These are phyloP conservation scores for Hypoxylon lenormandii DNA, from an alignment of 495 filamentous ascomycete genomes.

Conservation along the genomic window DNA sequence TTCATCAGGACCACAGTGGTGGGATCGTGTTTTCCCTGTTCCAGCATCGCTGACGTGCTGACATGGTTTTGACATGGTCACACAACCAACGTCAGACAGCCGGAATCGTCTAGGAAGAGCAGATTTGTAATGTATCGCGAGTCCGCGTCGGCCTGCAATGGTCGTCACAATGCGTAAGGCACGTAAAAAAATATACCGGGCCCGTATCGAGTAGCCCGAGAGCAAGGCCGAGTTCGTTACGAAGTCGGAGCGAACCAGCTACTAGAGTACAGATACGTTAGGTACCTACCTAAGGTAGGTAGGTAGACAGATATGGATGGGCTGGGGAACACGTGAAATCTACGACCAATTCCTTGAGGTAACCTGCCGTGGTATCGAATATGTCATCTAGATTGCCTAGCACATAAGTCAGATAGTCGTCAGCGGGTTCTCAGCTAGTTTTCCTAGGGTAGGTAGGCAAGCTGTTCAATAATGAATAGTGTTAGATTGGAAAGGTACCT, in stretches of 20 bases:
- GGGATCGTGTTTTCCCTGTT: constrained; percentile 34
- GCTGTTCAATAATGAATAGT: too few relatives aligned
- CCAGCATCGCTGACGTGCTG: constrained; percentile 17
- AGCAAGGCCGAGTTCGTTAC: constrained; percentile 1
- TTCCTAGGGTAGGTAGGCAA: too few relatives aligned
- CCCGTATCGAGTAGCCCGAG: constrained; percentile 18
- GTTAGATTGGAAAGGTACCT: too few relatives aligned
- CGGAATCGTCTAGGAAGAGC: constrained; percentile 1
- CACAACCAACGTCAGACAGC: constrained; percentile 33
- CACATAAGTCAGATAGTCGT: too few relatives aligned
- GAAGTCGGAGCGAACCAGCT: background rate
- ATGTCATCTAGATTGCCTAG: constrained; percentile 20
- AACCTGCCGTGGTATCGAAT: constrained; percentile 23
- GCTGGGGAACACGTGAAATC: background rate
- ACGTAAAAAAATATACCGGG: background rate
- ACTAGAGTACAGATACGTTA: background rate
- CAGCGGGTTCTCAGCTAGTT: too few relatives aligned
- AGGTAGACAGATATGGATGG: background rate
- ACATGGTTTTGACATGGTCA: constrained; percentile 1
- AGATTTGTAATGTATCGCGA: constrained; percentile 28
- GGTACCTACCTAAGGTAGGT: background rate
- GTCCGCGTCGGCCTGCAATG: constrained; percentile 14
- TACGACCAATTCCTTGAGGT: constrained; percentile 4
- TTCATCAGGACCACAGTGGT: constrained; percentile 36
- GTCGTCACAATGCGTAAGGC: constrained; percentile 11